Evolutionary conservation across 257 asterid genomes (phyloP).

Genomic region (Mentha longifolia): DNA sequence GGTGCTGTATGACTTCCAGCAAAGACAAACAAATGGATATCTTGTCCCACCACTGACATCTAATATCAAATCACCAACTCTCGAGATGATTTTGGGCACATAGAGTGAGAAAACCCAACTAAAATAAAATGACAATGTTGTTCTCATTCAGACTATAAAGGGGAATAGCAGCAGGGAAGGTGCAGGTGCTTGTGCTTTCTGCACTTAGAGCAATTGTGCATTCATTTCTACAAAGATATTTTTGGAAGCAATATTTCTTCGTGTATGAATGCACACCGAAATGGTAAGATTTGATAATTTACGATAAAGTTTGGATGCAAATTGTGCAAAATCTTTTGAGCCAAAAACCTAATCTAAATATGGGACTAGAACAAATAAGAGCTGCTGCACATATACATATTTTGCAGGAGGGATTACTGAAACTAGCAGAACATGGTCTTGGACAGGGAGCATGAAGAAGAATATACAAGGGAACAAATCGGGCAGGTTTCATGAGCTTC

Average conservation of each 20-base stretch:
- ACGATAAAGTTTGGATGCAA: too few relatives aligned
- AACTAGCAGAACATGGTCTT: background rate
- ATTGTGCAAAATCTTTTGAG: too few relatives aligned
- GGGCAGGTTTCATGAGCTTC: constrained; percentile 9
- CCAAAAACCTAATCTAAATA: background rate
- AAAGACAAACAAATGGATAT: too few relatives aligned
- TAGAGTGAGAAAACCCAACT: background rate
- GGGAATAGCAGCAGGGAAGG: background rate
- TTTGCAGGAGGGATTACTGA: background rate
- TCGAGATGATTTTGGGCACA: background rate
- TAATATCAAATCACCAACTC: background rate
- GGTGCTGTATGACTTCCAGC: too few relatives aligned
- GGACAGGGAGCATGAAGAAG: background rate
- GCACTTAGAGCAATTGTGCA: background rate
- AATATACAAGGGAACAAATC: background rate
- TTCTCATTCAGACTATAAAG: background rate
- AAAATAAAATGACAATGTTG: constrained; percentile 4
- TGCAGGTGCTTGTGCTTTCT: background rate
- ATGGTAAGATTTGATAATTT: too few relatives aligned
- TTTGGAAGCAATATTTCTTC: background rate
- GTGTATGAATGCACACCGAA: background rate
- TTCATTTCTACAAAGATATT: too few relatives aligned
- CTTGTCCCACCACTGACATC: too few relatives aligned
- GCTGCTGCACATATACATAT: background rate
- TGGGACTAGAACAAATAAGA: background rate